Evolutionary conservation across 257 asterid genomes (phyloP), one percentile per base, ranked within the genome.

Genomic region (Coffea eugenioides): DNA sequence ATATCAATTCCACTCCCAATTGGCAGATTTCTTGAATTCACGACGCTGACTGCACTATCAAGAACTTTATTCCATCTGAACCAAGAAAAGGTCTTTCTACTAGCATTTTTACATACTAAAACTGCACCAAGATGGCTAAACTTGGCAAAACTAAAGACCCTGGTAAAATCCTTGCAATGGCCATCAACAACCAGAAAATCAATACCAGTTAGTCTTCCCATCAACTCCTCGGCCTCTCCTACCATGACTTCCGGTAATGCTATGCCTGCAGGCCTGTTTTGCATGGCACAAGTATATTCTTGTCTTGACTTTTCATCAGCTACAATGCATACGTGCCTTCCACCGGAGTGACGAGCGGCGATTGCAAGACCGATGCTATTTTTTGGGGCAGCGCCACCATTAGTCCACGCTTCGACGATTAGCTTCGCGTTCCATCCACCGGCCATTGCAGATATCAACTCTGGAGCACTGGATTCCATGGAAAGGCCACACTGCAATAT

Each of bases 391-490:
- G 76, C 80, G 21, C 73, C 71, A 20, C 84, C 78, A 7, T 41
- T 48, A 15, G 61, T 74, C 90, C 88, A 72, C 49, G 85, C 86
- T 81, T 87, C 90, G 13, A 87, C 87, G 3, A 76, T 82, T 56
- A 87, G 75, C 46, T 76, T 80, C 21, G 88, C 78, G 52, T 82
- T 82, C 85, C 87, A 84, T 3, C 90, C 90, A 5, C 82, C 87
- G 1, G 88, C 90, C 90, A 75, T 75, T 62, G 90, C 86, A 41
- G 90, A 87, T 71, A 84, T 67, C 34, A 82, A 69, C 64, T 84
- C 87, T 0, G 88, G 85, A 6, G 79, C 85, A 12, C 83, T 74
- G 21, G 86, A 51, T 73, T 80, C 81, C 56, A 36, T 52, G 8
- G 71, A 67, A 9, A 25, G 76, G 34, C 85, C 85, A 78, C 84